Base-by-base conservation (phyloP, 2,329 filamentous ascomycete species). In the Pseudogymnoascus sp. region DNA sequence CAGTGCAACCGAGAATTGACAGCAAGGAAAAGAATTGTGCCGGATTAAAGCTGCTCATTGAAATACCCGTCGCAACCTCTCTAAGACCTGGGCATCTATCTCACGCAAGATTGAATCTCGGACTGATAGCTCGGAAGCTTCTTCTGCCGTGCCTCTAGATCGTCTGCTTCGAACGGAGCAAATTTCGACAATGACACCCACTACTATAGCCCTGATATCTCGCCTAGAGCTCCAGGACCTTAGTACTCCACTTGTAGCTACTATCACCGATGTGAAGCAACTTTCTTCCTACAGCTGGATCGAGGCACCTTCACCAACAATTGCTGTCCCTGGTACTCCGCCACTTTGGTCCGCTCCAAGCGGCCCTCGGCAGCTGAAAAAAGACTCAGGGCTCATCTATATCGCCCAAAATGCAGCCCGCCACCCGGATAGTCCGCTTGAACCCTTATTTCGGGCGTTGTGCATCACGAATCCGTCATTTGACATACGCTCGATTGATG, bases 251-350 rank as follows among this genome's bases (percentile, higher is more conserved):
- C 26, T 42, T 15, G 28, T 33, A 23, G 71, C 71, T 4, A 64
- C 62, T 26, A 79, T 80, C 64, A 74, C 72, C 3, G 68, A 76
- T 31, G 73, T 77, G 9, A 70, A 75, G 62, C 72, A 76, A 57
- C 65, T 82, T 10, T 72, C 79, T 2, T 83, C 80, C 1, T 83
- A 83, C 70, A 82, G 78, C 68, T 82, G 79, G 80, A 73, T 80
- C 61, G 75, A 78, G 61, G 70, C 72, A 23, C 62, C 71, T 0
- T 69, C 64, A 6, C 76, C 79, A 5, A 79, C 76, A 21, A 81
- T 82, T 64, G 73, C 74, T 21, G 73, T 82, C 21, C 79, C 80
- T 19, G 79, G 80, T 65, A 70, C 69, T 44, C 75, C 76, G 62
- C 61, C 74, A n/a, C 71, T 73, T 19, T 80, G 77, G 78, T 70